Evolutionary conservation across 1,284 basidiomycete genomes (phyloP), one percentile per base, ranked within the genome.

Genomic region (Austropuccinia psidii): DNA sequence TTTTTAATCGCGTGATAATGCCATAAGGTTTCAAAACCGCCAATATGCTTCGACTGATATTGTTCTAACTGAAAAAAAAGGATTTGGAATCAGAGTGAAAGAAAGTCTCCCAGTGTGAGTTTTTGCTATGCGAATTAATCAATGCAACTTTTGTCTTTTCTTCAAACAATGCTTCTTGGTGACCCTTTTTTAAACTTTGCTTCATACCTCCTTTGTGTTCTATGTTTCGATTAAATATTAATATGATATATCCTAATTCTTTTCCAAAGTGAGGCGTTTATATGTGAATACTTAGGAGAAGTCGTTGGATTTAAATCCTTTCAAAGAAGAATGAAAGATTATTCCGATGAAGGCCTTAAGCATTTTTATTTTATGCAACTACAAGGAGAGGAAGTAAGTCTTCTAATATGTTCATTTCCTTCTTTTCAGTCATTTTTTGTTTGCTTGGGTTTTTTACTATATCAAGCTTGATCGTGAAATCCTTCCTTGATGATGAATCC

Each of bases 331-430:
- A 98, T 98, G 93, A 86, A 90, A 62, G 88, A 90, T 45, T 99
- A 99, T 80, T 93, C 88, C 1, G 86, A 89, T 50, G 93, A 97
- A 81, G 94, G 94, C 19, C 93, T 98, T 76, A 85, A 87, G 73
- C 95, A 98, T 81, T 99, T 98, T 79, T 99, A 98, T 83, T 99
- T 99, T 79, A 99, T 98, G 96, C 95, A 97, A 90, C 83, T 98
- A 72, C 96, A 98, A 82, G 93, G 91, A 78, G 93, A 97, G 77
- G 93, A 98, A 85, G 92, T 92, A 76, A 75, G 87, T 77, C 77
- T 9, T 9, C 27, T 60, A 21, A 39, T 52, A 31, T 54, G 21
- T n/a, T 39, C 74, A 31, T 37, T 37, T 31, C 13, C 35, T 70
- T 54, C 21, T 13, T 37, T 35, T n/a, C n/a, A n/a, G n/a, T n/a